These are phyloP conservation scores for Tremella fuciformis DNA, from an alignment of 768 basidiomycete genomes.

Conservation along the genomic window DNA sequence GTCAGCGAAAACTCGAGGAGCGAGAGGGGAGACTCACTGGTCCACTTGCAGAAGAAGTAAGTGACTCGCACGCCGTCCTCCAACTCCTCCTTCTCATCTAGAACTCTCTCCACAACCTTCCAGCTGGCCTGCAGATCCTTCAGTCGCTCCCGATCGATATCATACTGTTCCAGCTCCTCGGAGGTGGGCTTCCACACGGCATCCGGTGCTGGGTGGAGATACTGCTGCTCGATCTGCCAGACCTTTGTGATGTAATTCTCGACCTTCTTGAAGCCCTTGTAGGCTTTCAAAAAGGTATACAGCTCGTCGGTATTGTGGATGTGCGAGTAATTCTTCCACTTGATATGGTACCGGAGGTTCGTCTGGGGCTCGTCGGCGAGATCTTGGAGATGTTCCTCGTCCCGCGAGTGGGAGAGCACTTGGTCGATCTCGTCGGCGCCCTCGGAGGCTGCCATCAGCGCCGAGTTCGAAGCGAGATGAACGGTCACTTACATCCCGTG, in stretches of 20 bases:
- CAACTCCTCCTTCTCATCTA: constrained; percentile 55
- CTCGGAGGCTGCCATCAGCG: constrained; percentile 24
- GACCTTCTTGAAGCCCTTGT: constrained; percentile 91
- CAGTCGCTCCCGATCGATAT: constrained; percentile 84
- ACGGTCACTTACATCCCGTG: too few relatives aligned
- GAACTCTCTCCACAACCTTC: constrained; percentile 86
- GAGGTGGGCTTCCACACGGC: constrained; percentile 64
- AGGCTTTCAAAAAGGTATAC: constrained; percentile 91
- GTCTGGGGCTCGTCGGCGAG: constrained; percentile 77
- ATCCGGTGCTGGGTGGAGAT: constrained; percentile 62
- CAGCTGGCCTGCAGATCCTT: constrained; percentile 87
- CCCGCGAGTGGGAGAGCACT: constrained; percentile 79
- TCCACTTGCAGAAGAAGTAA: constrained; percentile 98
- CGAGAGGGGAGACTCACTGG: constrained; percentile 53
- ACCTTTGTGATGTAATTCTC: constrained; percentile 95
- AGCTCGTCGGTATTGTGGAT: constrained; percentile 99
- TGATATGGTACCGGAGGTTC: constrained; percentile 95
- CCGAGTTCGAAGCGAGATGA: background rate
- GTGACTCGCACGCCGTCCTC: constrained; percentile 53
- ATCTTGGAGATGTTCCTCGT: constrained; percentile 67
- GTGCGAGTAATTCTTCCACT: constrained; percentile 98
- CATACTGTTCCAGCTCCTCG: constrained; percentile 84
- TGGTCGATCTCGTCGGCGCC: constrained; percentile 65
- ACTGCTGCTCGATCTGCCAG: constrained; percentile 61
- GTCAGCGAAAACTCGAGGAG: background rate